A percentile compares a stretch with the other conserved stretches of the same genome.
Evolutionary conservation across 371 early-diverging fungal genomes (phyloP).

Genomic region (Saksenaea vasiformis): DNA sequence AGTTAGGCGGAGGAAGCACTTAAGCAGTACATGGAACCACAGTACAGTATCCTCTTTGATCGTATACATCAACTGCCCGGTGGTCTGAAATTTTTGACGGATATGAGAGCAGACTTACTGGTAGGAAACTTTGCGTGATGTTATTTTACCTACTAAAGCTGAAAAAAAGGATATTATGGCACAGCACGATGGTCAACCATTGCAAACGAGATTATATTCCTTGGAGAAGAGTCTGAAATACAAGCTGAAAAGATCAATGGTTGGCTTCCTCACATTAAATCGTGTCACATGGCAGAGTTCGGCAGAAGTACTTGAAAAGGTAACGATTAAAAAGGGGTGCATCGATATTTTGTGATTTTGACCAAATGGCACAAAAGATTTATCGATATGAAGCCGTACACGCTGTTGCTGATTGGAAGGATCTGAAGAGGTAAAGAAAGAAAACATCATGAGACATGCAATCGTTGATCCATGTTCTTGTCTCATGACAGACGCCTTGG

Average conservation of each 20-base stretch:
- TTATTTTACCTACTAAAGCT: too few species aligned
- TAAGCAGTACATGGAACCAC: conserved; percentile 63
- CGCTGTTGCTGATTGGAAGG: conserved; percentile 71
- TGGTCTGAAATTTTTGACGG: conserved; percentile 75
- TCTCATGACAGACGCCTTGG: conserved; percentile 58
- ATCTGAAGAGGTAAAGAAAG: conserved; percentile 68
- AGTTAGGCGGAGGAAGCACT: conserved; percentile 54
- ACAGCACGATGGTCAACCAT: not conserved
- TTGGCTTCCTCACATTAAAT: conserved; percentile 70
- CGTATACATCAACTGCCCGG: conserved; percentile 72
- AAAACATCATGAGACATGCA: not conserved
- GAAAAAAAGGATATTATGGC: conserved; percentile 17
- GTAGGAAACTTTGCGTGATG: too few species aligned
- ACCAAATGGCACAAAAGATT: conserved; percentile 40
- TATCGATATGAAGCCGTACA: conserved; percentile 85
- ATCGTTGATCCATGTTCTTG: not conserved
- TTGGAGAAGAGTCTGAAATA: conserved; percentile 62
- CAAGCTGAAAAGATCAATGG: conserved; percentile 67
- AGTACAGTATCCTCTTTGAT: conserved; percentile 68
- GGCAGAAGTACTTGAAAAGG: conserved; percentile 77
- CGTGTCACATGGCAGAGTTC: conserved; percentile 80
- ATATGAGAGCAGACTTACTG: conserved; percentile 73
- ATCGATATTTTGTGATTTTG: not conserved
- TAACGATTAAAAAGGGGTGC: conserved; percentile 21
- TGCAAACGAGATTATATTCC: not conserved